Evolutionary conservation across 2,329 filamentous ascomycete species (phyloP), one percentile per base, ranked within the genome.

Genomic region (Cladophialophora carrionii): DNA sequence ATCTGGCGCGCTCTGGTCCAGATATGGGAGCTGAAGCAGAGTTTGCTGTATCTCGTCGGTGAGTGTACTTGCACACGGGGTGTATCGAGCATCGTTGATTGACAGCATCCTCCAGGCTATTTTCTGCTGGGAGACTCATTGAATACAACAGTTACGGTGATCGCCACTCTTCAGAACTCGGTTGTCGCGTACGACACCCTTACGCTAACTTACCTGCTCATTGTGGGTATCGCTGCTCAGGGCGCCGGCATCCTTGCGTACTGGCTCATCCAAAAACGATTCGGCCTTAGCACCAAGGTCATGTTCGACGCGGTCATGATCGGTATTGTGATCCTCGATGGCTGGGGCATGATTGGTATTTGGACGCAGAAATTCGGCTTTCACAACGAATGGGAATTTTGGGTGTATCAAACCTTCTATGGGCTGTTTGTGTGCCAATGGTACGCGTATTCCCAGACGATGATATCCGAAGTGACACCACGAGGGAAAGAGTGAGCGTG

Each of bases 371-470:
- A 72, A 1, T 84, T 86, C 60, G 82, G 82, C 6, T 85, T 84
- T 72, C 83, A 85, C 69, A 75, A 83, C 65, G 73, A 74, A 5
- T 85, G 82, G 82, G 83, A 85, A 72, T 78, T 84, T 53, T 84
- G 81, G 82, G 71, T 80, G 29, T 81, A 81, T 64, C 78, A 81
- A 73, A 77, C 75, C 8, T 88, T 87, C 68, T 90, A 89, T 70
- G 87, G 88, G 0, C 78, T 90, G 0, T 82, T 89, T 54, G 85
- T 71, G 14, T 68, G 68, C 53, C 87, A 87, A 86, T 90, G 87
- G 87, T 90, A 89, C 74, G 86, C 84, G 55, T 90, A 90, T 75
- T 85, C 83, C 0, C 87, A 90, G 73, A 89, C 87, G 71, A 87
- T 90, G 83, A 90, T 90, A 69, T 86, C 83, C 2, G 88, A 89